These are phyloP conservation scores for Helichrysum umbraculigerum DNA, from an alignment of 129 eudicot genomes.

Conservation along the genomic window DNA sequence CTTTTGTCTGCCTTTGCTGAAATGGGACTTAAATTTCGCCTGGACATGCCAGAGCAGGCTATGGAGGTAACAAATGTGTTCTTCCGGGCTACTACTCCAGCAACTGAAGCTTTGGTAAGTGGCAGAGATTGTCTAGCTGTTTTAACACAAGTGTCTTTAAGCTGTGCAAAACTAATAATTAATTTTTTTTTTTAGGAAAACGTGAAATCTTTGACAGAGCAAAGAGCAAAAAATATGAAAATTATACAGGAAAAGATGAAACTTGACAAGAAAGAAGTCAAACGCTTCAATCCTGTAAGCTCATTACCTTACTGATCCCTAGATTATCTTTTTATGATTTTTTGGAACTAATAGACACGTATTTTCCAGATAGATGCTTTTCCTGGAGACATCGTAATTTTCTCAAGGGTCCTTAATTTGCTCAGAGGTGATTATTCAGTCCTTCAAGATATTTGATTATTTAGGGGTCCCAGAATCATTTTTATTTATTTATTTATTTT, in stretches of 20 bases:
- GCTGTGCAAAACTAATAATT: slow-evolving; percentile 17
- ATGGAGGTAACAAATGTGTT: slow-evolving; percentile 86
- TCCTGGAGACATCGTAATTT: slow-evolving; percentile 96
- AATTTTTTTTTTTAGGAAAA: slow-evolving; percentile 49
- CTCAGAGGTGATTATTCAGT: slow-evolving; percentile 70
- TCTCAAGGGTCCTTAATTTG: slow-evolving; percentile 87
- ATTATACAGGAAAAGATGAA: slow-evolving; percentile 78
- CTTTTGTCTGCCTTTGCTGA: slow-evolving; percentile 94
- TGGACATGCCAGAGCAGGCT: slow-evolving; percentile 96
- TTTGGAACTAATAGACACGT: slow-evolving; percentile 27
- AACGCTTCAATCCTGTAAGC: slow-evolving; percentile 93
- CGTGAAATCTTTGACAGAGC: slow-evolving; percentile 65
- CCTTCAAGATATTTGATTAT: not conserved
- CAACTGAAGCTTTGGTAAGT: slow-evolving; percentile 84
- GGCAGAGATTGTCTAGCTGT: not conserved
- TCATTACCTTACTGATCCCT: not conserved
- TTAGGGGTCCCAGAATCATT: not conserved
- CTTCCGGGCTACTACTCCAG: slow-evolving; percentile 81
- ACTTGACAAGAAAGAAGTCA: slow-evolving; percentile 76
- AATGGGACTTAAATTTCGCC: slow-evolving; percentile 93
- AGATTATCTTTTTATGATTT: not conserved
- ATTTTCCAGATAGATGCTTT: slow-evolving; percentile 92
- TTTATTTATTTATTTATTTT: not conserved
- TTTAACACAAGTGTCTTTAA: not conserved
- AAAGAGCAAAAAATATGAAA: slow-evolving; percentile 70